These are phyloP conservation scores for Spatholobus suberectus DNA, from an alignment of 306 rosid species.

Conservation along the genomic window DNA sequence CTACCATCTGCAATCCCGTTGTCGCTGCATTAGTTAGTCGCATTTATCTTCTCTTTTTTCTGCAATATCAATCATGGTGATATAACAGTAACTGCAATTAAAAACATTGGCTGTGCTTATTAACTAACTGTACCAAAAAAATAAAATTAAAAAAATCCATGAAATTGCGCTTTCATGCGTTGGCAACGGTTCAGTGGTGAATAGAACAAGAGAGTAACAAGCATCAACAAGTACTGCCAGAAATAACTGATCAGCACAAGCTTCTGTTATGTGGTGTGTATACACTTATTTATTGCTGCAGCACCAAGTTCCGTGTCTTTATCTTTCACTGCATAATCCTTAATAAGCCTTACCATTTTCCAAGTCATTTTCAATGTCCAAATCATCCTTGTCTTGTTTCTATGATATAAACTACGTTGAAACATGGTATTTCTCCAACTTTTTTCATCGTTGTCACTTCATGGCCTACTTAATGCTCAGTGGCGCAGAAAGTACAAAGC, in stretches of 20 bases:
- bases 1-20: neutral
- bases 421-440: neutral
- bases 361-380: slow-evolving; percentile 17
- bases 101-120: neutral
- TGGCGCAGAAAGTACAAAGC: slow-evolving; percentile 64
- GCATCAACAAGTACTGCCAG: neutral
- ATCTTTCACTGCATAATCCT: slow-evolving; percentile 36
- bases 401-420: neutral
- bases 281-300: slow-evolving; percentile 22
- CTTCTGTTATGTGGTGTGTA: slow-evolving; percentile 41
- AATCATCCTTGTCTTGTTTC: slow-evolving; percentile 30
- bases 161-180: slow-evolving; percentile 23
- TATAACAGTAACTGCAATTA: neutral
- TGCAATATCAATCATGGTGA: neutral
- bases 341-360: slow-evolving; percentile 26
- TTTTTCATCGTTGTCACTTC: neutral
- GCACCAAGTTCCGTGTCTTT: slow-evolving; percentile 37
- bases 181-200: slow-evolving; percentile 26
- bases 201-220: slow-evolving; percentile 26
- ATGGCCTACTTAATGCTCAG: slow-evolving; percentile 56
- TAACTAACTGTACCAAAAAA: neutral
- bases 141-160: neutral
- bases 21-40: neutral
- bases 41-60: neutral
- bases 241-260: neutral